Conservation (phyloP, 78 protist species). For the Isochrysis galbana region DNA sequence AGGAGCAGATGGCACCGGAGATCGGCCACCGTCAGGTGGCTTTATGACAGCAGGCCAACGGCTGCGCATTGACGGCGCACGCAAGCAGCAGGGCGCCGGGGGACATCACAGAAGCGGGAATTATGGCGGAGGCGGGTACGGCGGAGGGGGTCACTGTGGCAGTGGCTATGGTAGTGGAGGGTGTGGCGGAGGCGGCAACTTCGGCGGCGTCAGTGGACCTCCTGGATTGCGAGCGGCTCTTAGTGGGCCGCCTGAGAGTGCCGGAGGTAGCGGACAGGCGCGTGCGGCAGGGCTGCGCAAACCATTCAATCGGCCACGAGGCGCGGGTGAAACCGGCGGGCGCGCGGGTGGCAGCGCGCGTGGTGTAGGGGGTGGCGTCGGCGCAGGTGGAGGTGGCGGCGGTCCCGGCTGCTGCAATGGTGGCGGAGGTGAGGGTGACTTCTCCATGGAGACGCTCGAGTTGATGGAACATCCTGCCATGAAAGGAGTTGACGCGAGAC, state of each 20-base stretch:
- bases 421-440: not conserved
- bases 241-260: not conserved
- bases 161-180: not conserved
- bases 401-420: not conserved
- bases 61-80: not conserved
- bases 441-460: not conserved
- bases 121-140: not conserved
- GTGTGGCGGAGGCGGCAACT: not conserved
- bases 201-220: not conserved
- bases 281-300: not conserved
- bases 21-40: not conserved
- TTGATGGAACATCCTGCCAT: not conserved
- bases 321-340: not conserved
- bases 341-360: not conserved
- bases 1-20: not conserved
- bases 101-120: too few relatives aligned
- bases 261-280: not conserved
- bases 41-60: not conserved
- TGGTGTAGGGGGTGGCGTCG: not conserved
- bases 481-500: conserved; percentile 30
- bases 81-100: too few relatives aligned
- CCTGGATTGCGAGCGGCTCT: not conserved
- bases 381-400: not conserved
- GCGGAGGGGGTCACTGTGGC: not conserved
- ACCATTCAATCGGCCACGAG: not conserved